Conservation (phyloP, 768 basidiomycete species). For the Hypholoma fasciculare region DNA sequence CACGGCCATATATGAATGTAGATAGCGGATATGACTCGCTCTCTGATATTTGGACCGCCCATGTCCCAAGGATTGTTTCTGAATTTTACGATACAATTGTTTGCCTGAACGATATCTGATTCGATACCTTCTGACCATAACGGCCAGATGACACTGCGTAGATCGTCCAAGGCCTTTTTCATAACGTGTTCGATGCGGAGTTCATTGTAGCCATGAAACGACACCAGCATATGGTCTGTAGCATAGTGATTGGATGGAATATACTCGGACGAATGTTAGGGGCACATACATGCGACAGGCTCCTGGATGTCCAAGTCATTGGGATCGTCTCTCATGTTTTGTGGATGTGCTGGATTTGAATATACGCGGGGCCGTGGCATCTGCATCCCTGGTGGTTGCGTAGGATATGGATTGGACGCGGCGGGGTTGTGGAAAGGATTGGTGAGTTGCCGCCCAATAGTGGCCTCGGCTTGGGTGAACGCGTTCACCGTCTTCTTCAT, state of each 20-base stretch:
- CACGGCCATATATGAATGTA: constrained; percentile 5
- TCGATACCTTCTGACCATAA: constrained; percentile 71
- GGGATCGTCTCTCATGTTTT: constrained; percentile 17
- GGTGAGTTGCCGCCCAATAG: constrained; percentile 41
- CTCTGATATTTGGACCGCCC: constrained; percentile 49
- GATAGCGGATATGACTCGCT: constrained; percentile 36
- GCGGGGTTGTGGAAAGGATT: constrained; percentile 29
- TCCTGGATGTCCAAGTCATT: constrained; percentile 9
- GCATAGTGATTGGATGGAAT: neutral
- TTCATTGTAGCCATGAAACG: constrained; percentile 66
- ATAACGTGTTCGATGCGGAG: constrained; percentile 56
- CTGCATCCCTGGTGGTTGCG: neutral
- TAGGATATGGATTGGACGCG: constrained; percentile 1
- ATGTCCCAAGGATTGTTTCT: constrained; percentile 68
- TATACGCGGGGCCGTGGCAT: constrained; percentile 30
- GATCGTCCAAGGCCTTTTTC: constrained; percentile 53
- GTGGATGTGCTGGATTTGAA: constrained; percentile 22
- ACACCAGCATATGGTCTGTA: constrained; percentile 72
- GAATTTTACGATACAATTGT: constrained; percentile 64
- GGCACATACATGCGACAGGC: constrained; percentile 6
- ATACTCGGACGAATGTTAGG: neutral
- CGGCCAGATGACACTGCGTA: constrained; percentile 54
- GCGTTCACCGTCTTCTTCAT: constrained; percentile 46
- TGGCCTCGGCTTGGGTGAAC: constrained; percentile 22
- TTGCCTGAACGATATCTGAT: constrained; percentile 38